Evolutionary conservation across 441 rosid genomes (phyloP).

Genomic region (Erodium texanum): DNA sequence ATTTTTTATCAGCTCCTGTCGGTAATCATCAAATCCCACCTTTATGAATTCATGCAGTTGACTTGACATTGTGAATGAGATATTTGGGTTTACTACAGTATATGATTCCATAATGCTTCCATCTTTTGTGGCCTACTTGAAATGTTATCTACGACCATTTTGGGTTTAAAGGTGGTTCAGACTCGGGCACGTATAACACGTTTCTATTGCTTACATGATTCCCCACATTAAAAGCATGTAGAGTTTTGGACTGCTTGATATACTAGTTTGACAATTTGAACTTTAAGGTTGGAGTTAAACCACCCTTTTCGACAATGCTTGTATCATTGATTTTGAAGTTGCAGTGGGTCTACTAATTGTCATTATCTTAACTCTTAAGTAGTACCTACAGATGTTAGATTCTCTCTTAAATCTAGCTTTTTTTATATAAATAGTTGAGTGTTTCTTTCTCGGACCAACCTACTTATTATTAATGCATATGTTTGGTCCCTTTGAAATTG

Average conservation of each 20-base stretch:
- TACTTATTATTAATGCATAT: neutral
- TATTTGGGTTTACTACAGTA: conserved; percentile 10
- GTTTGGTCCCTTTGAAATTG: neutral
- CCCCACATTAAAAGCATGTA: neutral
- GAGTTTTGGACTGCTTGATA: neutral
- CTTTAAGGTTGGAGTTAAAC: neutral
- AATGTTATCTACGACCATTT: neutral
- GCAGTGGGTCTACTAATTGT: neutral
- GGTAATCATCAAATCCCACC: conserved; percentile 17
- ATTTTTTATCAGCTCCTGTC: no score
- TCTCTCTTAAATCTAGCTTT: neutral
- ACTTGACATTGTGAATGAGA: conserved; percentile 9
- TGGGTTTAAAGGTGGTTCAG: neutral
- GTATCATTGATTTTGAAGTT: neutral
- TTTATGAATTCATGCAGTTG: conserved; percentile 13
- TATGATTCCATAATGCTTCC: conserved; percentile 5
- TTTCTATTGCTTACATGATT: no score
- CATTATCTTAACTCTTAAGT: neutral
- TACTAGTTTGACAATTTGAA: neutral
- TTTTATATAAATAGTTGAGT: no score
- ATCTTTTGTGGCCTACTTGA: neutral
- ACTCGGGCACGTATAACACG: no score
- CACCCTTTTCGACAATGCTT: neutral
- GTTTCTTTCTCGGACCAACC: neutral
- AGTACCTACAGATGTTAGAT: neutral